Conservation (phyloP, 306 rosid genomes). For the Senna tora region DNA sequence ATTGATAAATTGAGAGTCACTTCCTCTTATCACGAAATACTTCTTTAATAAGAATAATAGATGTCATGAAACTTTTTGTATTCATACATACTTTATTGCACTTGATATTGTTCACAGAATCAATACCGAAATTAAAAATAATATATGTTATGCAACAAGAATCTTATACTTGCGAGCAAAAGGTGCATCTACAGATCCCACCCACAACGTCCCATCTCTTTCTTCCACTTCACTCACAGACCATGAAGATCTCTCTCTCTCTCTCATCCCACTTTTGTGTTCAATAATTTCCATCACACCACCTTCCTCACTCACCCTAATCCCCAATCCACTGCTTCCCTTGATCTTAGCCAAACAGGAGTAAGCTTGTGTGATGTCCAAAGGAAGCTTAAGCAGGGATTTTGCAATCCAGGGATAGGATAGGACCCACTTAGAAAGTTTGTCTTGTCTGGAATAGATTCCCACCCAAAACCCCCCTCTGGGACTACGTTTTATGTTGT, state of each 20-base stretch:
- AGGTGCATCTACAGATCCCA: slow-evolving; percentile 65
- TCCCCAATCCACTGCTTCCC: slow-evolving; percentile 53
- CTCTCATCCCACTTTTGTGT: slow-evolving; percentile 34
- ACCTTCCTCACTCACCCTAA: slow-evolving; percentile 73
- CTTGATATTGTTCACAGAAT: too few relatives aligned
- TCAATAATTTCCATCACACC: slow-evolving; percentile 56
- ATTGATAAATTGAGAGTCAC: too few relatives aligned
- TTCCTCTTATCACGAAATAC: too few relatives aligned
- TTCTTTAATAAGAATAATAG: too few relatives aligned
- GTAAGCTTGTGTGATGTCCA: slow-evolving; percentile 49
- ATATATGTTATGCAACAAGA: background rate
- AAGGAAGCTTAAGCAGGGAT: slow-evolving; percentile 54
- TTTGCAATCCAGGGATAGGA: slow-evolving; percentile 58
- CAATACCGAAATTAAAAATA: too few relatives aligned
- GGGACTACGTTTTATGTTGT: slow-evolving; percentile 74
- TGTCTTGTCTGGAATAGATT: slow-evolving; percentile 54
- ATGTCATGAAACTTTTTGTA: too few relatives aligned
- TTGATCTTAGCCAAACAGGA: slow-evolving; percentile 51
- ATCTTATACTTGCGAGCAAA: slow-evolving; percentile 53
- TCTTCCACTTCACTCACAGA: slow-evolving; percentile 72
- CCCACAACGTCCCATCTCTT: slow-evolving; percentile 68
- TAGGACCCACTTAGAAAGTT: slow-evolving; percentile 44
- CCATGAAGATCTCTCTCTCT: slow-evolving; percentile 34
- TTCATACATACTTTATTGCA: too few relatives aligned
- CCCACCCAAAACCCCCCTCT: slow-evolving; percentile 91